These are phyloP conservation scores for Phialocephala sp. DNA, from an alignment of 2,329 filamentous ascomycete species.

Conservation along the genomic window DNA sequence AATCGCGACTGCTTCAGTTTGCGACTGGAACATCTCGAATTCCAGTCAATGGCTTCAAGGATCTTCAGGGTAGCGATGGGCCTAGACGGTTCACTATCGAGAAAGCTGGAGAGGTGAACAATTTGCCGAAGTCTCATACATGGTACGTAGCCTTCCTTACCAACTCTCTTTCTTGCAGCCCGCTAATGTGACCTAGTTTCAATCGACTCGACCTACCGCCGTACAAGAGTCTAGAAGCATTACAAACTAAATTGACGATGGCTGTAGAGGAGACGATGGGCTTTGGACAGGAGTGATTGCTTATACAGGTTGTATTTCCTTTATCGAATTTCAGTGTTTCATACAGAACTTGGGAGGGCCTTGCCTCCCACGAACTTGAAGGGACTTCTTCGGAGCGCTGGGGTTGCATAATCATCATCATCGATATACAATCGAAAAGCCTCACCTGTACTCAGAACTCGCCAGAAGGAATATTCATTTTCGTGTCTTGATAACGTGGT, in stretches of 20 bases:
- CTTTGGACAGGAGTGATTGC: constrained; percentile 86
- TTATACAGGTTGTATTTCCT: constrained; percentile 27
- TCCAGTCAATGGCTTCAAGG: constrained; percentile 99
- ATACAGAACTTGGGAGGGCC: constrained; percentile 31
- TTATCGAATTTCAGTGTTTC: constrained; percentile 31
- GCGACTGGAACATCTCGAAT: constrained; percentile 97
- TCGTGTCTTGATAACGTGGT: constrained; percentile 12
- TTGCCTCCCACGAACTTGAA: constrained; percentile 14
- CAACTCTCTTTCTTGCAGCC: constrained; percentile 4
- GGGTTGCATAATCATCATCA: constrained; percentile 28
- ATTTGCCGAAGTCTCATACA: constrained; percentile 95
- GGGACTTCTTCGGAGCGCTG: constrained; percentile 14
- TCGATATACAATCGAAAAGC: constrained; percentile 27
- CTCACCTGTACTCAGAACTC: constrained; percentile 29
- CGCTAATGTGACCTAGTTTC: constrained; percentile 66
- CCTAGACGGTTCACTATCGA: constrained; percentile 97
- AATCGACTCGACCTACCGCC: constrained; percentile 94
- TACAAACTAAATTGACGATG: constrained; percentile 91
- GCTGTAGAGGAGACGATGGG: constrained; percentile 99
- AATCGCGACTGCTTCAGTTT: constrained; percentile 94
- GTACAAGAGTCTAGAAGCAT: constrained; percentile 85
- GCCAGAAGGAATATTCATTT: constrained; percentile 20
- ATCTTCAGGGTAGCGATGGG: constrained; percentile 95
- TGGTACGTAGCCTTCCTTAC: constrained; percentile 67
- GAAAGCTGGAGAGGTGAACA: constrained; percentile 89